Conservation (phyloP, 2,329 filamentous ascomycete genomes). For the Coleophoma eucalyptorum region DNA sequence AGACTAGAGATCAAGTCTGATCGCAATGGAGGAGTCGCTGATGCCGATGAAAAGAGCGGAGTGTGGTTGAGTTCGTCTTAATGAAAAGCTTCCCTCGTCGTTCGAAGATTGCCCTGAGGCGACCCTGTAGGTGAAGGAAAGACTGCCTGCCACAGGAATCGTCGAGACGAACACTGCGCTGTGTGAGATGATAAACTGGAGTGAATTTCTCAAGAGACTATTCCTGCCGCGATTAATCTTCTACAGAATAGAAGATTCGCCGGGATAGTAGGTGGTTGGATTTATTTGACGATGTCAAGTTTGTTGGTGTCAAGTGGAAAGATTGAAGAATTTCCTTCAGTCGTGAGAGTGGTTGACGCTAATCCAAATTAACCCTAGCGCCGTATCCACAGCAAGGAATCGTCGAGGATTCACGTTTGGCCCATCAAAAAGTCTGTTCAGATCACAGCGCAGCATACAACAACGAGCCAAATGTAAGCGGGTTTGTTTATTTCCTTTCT, state of each 20-base stretch:
- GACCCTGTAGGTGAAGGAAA: slow-evolving; percentile 7
- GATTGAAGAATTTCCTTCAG: not conserved
- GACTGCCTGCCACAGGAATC: slow-evolving; percentile 7
- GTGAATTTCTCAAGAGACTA: slow-evolving; percentile 14
- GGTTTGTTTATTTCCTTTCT: too few relatives aligned
- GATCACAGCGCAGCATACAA: too few relatives aligned
- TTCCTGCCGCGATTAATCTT: slow-evolving; percentile 22
- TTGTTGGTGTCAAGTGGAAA: slow-evolving; percentile 1
- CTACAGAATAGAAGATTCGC: slow-evolving; percentile 27
- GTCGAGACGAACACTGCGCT: not conserved
- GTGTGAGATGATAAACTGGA: not conserved
- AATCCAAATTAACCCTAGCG: not conserved
- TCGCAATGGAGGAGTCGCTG: slow-evolving; percentile 11
- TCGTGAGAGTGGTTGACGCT: too few relatives aligned
- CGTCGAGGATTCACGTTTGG: too few relatives aligned
- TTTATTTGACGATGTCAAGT: not conserved
- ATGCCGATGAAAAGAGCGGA: slow-evolving; percentile 8
- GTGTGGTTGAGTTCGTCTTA: slow-evolving; percentile 23
- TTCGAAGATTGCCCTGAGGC: not conserved
- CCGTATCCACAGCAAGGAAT: not conserved
- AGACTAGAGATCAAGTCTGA: slow-evolving; percentile 21
- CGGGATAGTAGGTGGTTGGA: slow-evolving; percentile 4
- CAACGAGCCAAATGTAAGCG: too few relatives aligned
- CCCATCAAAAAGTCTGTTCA: too few relatives aligned
- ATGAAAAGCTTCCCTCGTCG: slow-evolving; percentile 26